Base-by-base conservation (phyloP, 148 eudicot species). In the Vaccinium myrtillus region DNA sequence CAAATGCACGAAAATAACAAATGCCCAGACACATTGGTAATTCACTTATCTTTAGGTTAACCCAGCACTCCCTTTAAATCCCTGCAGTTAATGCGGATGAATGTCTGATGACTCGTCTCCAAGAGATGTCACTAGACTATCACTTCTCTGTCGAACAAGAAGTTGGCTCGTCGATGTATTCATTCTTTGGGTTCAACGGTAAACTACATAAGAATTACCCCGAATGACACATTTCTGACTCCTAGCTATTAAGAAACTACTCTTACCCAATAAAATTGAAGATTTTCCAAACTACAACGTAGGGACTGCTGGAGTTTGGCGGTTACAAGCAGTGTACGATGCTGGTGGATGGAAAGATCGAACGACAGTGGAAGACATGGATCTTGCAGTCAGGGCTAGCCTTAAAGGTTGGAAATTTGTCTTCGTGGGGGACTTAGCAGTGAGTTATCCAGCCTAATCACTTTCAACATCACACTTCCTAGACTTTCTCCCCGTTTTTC, bases 301-400 rank as follows among this genome's bases (percentile, higher is more conserved):
- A 86, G 92, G 92, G 73, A 90, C 92, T 78, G 92, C 90, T 71
- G 92, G 92, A 32, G 90, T 90, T 30, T 90, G 92, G 92, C 51
- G 92, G 50, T 79, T 90, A 15, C 73, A 51, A 75, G 92, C 91
- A 73, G 55, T 90, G 39, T 61, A 89, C 25, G 92, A 90, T 71
- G 92, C 92, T 19, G 90, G 92, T 65, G 92, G 92, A 3, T 90
- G 91, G 92, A 90, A 90, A 89, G 92, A 90, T 61, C 78, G 92
- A 75, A 90, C 92, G 23, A 90, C 91, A 1, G 91, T 90, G 2
- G 91, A 90, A 80, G 92, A 90, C 79, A 90, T 90, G 91, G 92
- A 90, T 84, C 89, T 90, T 43, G 91, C 92, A 13, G 89, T 90
- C 27, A 71, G 92, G 53, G 91, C 92, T 49, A 86, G 91, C 71